Conservation (phyloP, 805 yeast species). For the Ogataea paraovalis region DNA sequence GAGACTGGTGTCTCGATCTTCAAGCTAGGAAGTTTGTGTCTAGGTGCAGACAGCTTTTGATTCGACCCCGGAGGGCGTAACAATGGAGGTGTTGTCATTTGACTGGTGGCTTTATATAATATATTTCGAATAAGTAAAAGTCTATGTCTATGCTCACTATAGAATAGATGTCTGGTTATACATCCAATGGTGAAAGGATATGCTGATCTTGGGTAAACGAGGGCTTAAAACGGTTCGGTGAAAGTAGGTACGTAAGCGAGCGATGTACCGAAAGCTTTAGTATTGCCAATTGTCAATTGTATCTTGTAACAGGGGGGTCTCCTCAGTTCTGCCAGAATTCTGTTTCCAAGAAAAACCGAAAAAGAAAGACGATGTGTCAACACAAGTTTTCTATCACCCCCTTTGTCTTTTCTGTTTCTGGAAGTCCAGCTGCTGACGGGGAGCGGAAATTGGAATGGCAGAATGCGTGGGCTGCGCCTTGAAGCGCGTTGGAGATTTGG, state of each 20-base stretch:
- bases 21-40: constrained; percentile 24
- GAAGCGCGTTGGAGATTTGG: no score
- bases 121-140: not conserved
- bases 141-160: not conserved
- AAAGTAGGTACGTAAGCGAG: no score
- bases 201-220: no score
- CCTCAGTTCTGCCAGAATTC: no score
- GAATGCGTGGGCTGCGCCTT: not conserved
- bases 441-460: no score
- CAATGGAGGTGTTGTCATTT: constrained; percentile 40
- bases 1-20: constrained; percentile 19
- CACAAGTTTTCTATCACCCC: not conserved
- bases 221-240: no score
- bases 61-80: constrained; percentile 43
- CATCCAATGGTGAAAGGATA: not conserved
- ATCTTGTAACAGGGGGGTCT: no score
- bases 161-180: not conserved
- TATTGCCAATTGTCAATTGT: no score
- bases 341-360: no score
- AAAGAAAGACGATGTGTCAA: not conserved
- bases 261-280: no score
- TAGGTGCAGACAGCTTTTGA: constrained; percentile 28
- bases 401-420: not conserved
- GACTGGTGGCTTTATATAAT: not conserved
- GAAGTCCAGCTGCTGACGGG: not conserved